A percentile compares a stretch with the other conserved stretches of the same genome.
Conservation (phyloP, 2,329 filamentous ascomycete genomes). For the Ustilaginoidea virens region DNA sequence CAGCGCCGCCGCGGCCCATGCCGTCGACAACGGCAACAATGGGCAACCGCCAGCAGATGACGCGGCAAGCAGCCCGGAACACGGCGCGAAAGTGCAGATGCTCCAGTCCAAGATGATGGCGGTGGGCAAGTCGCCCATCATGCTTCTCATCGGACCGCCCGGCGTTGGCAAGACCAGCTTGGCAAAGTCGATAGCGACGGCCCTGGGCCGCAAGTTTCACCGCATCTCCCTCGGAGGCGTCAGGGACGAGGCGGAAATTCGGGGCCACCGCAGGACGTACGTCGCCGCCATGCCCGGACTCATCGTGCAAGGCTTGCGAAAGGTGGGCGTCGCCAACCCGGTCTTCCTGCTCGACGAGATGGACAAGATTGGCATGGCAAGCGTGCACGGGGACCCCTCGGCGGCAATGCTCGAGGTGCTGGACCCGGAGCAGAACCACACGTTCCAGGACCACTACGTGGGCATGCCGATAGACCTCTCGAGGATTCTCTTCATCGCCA, state of each 20-base stretch:
- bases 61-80: conserved; percentile 15
- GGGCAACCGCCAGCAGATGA: background rate
- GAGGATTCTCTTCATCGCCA: conserved; percentile 95
- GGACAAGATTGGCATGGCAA: conserved; percentile 84
- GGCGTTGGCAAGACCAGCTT: conserved; percentile 94
- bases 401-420: conserved; percentile 97
- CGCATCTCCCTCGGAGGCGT: conserved; percentile 93
- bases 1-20: conserved; percentile 42
- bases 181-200: conserved; percentile 82
- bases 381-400: conserved; percentile 88
- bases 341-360: conserved; percentile 96
- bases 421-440: conserved; percentile 92
- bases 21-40: conserved; percentile 24
- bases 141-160: conserved; percentile 83
- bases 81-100: conserved; percentile 51
- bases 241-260: conserved; percentile 89
- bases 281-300: conserved; percentile 98
- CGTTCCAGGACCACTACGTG: conserved; percentile 91
- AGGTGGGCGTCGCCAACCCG: conserved; percentile 88
- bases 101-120: conserved; percentile 71
- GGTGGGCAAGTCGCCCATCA: conserved; percentile 87
- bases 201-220: conserved; percentile 89
- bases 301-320: conserved; percentile 84
- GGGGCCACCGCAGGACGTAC: conserved; percentile 87
- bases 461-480: conserved; percentile 90